A percentile compares a stretch with the other conserved stretches of the same genome.
Conservation (phyloP, 331 rosid genomes). For the Saraca asoca region DNA sequence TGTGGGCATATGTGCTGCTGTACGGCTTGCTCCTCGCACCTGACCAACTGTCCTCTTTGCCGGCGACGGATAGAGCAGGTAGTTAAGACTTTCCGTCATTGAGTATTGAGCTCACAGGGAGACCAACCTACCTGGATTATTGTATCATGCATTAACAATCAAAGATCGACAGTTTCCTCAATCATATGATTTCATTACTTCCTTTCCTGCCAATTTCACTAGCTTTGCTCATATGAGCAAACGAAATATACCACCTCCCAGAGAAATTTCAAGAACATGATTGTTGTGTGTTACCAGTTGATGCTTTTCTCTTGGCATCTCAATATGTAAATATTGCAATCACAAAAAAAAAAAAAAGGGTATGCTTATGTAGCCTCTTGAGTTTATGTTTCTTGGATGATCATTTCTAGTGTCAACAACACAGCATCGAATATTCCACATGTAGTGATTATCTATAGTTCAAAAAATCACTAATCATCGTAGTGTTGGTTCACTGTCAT, state of each 20-base stretch:
- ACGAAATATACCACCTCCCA: constrained; percentile 21
- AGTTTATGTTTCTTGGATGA: no score
- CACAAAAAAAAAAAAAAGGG: no score
- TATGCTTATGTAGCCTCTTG: no score
- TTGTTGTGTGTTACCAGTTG: neutral
- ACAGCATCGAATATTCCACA: no score
- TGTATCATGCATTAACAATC: constrained; percentile 28
- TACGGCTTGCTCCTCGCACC: constrained; percentile 73
- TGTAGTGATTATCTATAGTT: no score
- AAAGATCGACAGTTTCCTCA: constrained; percentile 24
- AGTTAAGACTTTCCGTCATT: constrained; percentile 92
- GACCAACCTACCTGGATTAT: constrained; percentile 8
- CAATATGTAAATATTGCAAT: constrained; percentile 48
- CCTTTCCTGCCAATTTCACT: constrained; percentile 18
- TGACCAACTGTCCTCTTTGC: constrained; percentile 91
- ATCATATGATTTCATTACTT: constrained; percentile 10
- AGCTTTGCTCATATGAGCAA: constrained; percentile 27
- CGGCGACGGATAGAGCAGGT: constrained; percentile 80
- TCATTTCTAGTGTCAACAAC: no score
- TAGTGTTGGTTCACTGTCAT: neutral
- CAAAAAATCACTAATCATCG: no score
- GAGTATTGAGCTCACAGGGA: constrained; percentile 35
- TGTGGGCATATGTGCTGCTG: constrained; percentile 99
- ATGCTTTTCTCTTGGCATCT: constrained; percentile 24
- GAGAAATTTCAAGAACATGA: constrained; percentile 6